Conservation (phyloP, 2,329 filamentous ascomycete genomes). For the Dothistroma pini region DNA sequence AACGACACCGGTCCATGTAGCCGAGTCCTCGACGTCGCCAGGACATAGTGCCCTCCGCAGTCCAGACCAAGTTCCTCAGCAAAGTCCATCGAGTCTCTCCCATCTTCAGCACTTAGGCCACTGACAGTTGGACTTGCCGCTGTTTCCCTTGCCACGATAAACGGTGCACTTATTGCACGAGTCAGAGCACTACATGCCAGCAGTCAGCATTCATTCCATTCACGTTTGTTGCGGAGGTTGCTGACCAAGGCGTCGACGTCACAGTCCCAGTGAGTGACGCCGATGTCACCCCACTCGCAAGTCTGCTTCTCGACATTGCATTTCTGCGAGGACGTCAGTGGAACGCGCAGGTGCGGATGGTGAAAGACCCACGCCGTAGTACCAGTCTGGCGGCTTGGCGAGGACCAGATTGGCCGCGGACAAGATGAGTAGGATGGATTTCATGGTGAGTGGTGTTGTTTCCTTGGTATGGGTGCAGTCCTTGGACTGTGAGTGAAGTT, state of each 20-base stretch:
- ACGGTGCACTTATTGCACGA: conserved; percentile 1
- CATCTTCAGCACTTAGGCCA: background rate
- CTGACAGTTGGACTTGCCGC: background rate
- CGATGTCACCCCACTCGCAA: conserved; percentile 3
- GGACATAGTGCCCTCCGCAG: background rate
- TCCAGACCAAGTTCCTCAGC: background rate
- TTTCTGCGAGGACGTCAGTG: background rate
- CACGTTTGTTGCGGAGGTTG: background rate
- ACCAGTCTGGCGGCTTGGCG: background rate
- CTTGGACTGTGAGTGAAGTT: background rate
- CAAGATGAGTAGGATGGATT: background rate
- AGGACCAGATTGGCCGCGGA: background rate
- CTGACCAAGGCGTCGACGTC: background rate
- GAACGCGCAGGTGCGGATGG: too few species aligned
- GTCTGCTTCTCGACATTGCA: conserved; percentile 1
- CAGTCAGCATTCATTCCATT: background rate
- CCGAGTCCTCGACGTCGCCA: background rate
- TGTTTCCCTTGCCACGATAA: background rate
- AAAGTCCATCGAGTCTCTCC: background rate
- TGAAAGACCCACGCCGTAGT: background rate
- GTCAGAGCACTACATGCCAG: background rate
- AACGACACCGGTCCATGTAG: background rate
- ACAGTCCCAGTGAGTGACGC: conserved; percentile 1
- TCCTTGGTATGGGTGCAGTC: background rate
- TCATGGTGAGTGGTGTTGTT: background rate